Percentiles rank a stretch among this genome's conserved stretches.
Evolutionary conservation across 2,329 filamentous ascomycete species (phyloP).

Genomic region (Neonectria hederae): DNA sequence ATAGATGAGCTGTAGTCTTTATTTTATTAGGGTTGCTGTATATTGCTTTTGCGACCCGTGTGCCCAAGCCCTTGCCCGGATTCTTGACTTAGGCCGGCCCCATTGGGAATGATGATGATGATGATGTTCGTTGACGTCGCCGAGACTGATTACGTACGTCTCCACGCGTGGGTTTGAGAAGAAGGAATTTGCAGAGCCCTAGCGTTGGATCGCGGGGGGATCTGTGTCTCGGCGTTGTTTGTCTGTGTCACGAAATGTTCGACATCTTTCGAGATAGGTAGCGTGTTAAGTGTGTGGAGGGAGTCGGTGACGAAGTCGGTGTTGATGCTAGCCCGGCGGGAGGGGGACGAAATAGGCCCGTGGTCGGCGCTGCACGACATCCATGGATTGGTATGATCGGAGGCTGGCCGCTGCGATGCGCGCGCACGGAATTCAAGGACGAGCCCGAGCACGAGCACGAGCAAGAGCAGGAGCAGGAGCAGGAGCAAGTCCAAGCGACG

Average conservation of each 20-base stretch:
- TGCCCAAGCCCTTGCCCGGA: slow-evolving; percentile 7
- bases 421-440: slow-evolving; percentile 12
- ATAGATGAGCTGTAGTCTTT: slow-evolving; percentile 3
- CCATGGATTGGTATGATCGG: not conserved
- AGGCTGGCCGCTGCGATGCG: not conserved
- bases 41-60: slow-evolving; percentile 15
- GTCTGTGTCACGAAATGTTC: not conserved
- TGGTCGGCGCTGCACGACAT: slow-evolving; percentile 22
- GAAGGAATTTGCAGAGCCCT: slow-evolving; percentile 17
- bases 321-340: not conserved
- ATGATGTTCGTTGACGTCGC: slow-evolving; percentile 10
- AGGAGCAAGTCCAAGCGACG: not conserved
- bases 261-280: not conserved
- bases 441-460: slow-evolving; percentile 4
- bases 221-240: slow-evolving; percentile 28
- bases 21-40: slow-evolving; percentile 6
- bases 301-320: not conserved
- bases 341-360: slow-evolving; percentile 16
- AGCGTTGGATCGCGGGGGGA: slow-evolving; percentile 9
- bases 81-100: slow-evolving; percentile 19
- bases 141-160: slow-evolving; percentile 35
- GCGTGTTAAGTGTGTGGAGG: not conserved
- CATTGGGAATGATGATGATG: slow-evolving; percentile 20
- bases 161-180: slow-evolving; percentile 5
- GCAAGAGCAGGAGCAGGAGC: no score